phyloP scores from a whole-genome alignment of 139 green algal species.

The Microglena sp. region DNA sequence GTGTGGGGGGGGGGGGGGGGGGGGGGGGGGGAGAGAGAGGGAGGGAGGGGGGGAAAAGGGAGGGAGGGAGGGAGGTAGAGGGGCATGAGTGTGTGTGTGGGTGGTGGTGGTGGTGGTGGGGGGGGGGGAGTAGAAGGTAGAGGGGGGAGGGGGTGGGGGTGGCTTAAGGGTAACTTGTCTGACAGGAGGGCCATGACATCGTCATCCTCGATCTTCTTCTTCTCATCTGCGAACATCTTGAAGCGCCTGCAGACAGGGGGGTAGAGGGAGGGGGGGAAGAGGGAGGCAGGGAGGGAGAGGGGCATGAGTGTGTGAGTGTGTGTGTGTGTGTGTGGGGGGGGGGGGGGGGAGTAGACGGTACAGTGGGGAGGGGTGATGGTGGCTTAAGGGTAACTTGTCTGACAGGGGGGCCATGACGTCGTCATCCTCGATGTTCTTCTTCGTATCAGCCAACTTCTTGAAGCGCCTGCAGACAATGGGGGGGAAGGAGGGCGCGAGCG shows the following conservation, averaged over 20 bases:
- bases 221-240: conserved; percentile 85
- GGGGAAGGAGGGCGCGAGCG: too few species aligned
- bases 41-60: not conserved
- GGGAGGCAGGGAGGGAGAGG: not conserved
- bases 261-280: too few species aligned
- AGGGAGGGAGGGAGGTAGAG: not conserved
- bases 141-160: too few species aligned
- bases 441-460: conserved; percentile 86
- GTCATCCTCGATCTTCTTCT: conserved; percentile 90
- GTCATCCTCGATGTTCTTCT: conserved; percentile 71
- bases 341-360: too few species aligned
- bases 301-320: not conserved
- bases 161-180: too few species aligned
- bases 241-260: conserved; percentile 74
- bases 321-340: not conserved
- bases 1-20: too few species aligned
- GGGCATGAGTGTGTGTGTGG: too few species aligned
- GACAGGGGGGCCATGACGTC: not conserved
- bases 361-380: too few species aligned
- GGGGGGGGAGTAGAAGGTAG: too few species aligned
- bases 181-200: conserved; percentile 87
- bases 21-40: not conserved
- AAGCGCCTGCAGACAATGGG: conserved; percentile 74
- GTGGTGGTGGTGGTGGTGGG: too few species aligned
- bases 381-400: too few species aligned